Base-by-base conservation (phyloP, 2,329 filamentous ascomycete species). In the Phoma sp. region DNA sequence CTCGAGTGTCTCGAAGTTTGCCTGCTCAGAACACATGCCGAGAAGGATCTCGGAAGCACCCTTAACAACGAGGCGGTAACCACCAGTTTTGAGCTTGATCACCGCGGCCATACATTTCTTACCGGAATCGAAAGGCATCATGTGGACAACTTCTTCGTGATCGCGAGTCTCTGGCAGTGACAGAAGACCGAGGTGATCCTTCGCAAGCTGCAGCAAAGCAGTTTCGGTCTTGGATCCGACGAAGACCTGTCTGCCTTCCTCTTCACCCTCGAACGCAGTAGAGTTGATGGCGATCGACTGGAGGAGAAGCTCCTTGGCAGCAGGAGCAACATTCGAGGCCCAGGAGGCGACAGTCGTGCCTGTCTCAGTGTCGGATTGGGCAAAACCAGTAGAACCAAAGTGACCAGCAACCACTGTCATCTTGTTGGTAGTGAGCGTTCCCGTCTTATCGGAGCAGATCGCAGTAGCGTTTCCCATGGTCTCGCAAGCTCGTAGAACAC, bases 141-240 rank as follows among this genome's bases (percentile, higher is more conserved):
- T 78, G 56, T 83, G 79, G 2, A 78, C 72, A 1, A 79, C 64
- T n/a, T 79, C 67, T 46, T 78, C 78, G 46, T 80, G 80, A 29
- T 77, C 69, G 24, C 81, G 79, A 23, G 76, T 70, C 58, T 82
- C 77, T 3, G 79, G 61, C 2, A 81, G 71, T 37, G 81, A 82
- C 2, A 75, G 71, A 66, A 83, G 80, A 39, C 79, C 81, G 5
- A 85, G 74, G 49, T 82, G 74, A 27, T 83, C 79, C 46, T 75
- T 78, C 3, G 79, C 80, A 30, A 84, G 73, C 25, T 79, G 73
- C 7, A 84, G 74, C 2, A 85, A 74, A 2, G 82, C 82, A 5
- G 82, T 83, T 60, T 84, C 82, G 1, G 82, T 84, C 69, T 84
- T 84, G 44, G 82, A 84, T 4, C 82, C 82, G 39, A 84, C 76